phyloP scores from a whole-genome alignment of 129 eudicot species.

The Dittrichia graveolens region DNA sequence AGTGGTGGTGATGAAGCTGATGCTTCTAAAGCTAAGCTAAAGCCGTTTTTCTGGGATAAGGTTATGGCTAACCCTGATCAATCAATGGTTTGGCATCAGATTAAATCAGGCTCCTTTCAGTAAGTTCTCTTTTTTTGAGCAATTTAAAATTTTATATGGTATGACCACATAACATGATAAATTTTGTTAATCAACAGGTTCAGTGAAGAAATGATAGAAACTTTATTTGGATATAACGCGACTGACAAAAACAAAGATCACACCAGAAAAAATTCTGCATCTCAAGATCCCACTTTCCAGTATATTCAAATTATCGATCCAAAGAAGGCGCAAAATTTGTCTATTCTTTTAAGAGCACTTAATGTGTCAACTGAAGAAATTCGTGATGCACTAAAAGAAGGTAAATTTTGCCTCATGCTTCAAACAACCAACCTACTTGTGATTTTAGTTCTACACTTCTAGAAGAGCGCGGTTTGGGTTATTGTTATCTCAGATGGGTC shows the following conservation, averaged over 20 bases:
- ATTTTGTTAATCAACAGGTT: slow-evolving; percentile 52
- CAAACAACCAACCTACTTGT: not conserved
- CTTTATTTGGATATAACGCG: slow-evolving; percentile 74
- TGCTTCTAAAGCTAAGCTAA: slow-evolving; percentile 78
- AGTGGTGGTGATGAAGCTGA: slow-evolving; percentile 45
- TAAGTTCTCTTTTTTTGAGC: slow-evolving; percentile 44
- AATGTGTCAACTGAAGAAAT: slow-evolving; percentile 94
- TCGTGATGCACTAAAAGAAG: slow-evolving; percentile 91
- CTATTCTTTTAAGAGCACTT: slow-evolving; percentile 80
- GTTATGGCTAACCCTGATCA: slow-evolving; percentile 89
- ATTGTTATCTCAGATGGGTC: not conserved
- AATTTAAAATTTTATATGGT: not conserved
- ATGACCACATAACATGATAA: slow-evolving; percentile 4
- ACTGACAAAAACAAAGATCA: slow-evolving; percentile 54
- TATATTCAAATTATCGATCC: slow-evolving; percentile 77
- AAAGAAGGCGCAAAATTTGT: slow-evolving; percentile 84
- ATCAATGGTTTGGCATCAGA: slow-evolving; percentile 98
- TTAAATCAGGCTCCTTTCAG: slow-evolving; percentile 97
- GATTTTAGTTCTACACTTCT: no score
- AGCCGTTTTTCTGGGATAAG: slow-evolving; percentile 99
- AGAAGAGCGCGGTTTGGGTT: no score
- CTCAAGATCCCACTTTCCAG: slow-evolving; percentile 55
- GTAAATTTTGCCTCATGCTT: slow-evolving; percentile 26
- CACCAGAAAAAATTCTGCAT: slow-evolving; percentile 48
- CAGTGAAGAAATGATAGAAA: slow-evolving; percentile 96